A percentile compares a stretch with the other conserved stretches of the same genome.
Conservation (phyloP, 352 stramenopile genomes). For the Pythium coloratum region DNA sequence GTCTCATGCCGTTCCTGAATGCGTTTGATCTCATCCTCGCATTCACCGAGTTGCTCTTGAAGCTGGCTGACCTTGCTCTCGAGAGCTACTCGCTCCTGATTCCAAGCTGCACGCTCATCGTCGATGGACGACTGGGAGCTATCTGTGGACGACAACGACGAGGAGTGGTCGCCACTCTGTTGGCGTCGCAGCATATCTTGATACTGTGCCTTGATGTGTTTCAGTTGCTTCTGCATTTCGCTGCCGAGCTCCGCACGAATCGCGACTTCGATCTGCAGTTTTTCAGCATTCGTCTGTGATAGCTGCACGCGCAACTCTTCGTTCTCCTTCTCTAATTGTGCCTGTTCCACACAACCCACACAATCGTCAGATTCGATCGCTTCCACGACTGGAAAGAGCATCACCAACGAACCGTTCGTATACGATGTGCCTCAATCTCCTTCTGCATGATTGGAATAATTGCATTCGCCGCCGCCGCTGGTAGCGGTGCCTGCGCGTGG, state of each 20-base stretch:
- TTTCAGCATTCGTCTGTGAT: slow-evolving; percentile 46
- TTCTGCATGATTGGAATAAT: slow-evolving; percentile 18
- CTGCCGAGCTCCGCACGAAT: slow-evolving; percentile 66
- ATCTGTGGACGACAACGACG: slow-evolving; percentile 29
- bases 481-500: neutral
- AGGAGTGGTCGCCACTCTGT: slow-evolving; percentile 33
- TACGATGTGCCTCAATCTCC: slow-evolving; percentile 25
- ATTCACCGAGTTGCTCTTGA: slow-evolving; percentile 68
- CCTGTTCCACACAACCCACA: slow-evolving; percentile 4
- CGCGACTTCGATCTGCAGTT: slow-evolving; percentile 60
- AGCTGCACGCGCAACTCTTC: slow-evolving; percentile 58
- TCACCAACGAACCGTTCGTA: slow-evolving; percentile 22
- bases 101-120: slow-evolving; percentile 31
- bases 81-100: slow-evolving; percentile 54
- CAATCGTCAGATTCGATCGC: neutral
- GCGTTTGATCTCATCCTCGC: slow-evolving; percentile 82
- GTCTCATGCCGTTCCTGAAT: slow-evolving; percentile 60
- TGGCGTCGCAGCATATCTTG: slow-evolving; percentile 39
- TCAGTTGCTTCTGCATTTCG: slow-evolving; percentile 68
- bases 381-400: neutral
- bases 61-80: slow-evolving; percentile 60
- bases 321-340: slow-evolving; percentile 60
- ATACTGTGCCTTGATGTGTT: slow-evolving; percentile 65
- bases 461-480: slow-evolving; percentile 12
- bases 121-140: slow-evolving; percentile 22